phyloP scores from a whole-genome alignment of 148 eudicot genomes.

The Heliosperma pusillum region DNA sequence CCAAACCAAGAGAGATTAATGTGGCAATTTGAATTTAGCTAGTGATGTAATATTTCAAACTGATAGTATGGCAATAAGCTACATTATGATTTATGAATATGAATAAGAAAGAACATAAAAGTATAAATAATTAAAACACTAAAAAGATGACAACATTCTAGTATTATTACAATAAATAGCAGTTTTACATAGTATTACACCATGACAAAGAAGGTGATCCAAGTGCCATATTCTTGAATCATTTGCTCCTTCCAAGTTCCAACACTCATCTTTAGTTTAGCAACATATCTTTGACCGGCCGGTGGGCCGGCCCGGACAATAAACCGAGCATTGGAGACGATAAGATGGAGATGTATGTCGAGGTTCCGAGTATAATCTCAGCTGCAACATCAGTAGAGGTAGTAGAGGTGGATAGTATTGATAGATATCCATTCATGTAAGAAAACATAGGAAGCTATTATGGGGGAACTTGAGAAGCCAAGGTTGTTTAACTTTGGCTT shows the following conservation, averaged over 20 bases:
- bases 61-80: not conserved
- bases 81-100: too few species aligned
- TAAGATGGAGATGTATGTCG: too few species aligned
- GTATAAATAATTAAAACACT: not conserved
- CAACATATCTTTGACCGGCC: not conserved
- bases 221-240: not conserved
- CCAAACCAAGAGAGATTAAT: too few species aligned
- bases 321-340: not conserved
- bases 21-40: not conserved
- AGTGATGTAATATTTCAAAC: not conserved
- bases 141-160: not conserved
- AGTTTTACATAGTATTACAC: not conserved
- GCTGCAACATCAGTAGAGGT: not conserved
- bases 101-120: too few species aligned
- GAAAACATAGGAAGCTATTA: not conserved
- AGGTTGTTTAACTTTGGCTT: not conserved
- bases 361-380: not conserved
- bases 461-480: not conserved
- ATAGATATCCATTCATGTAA: too few species aligned
- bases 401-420: not conserved
- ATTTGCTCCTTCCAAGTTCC: not conserved
- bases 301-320: too few species aligned
- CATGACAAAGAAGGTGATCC: not conserved
- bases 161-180: not conserved
- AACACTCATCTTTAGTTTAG: not conserved